Base-by-base conservation (phyloP, 805 yeast species). In the Candida parachauliodes region DNA sequence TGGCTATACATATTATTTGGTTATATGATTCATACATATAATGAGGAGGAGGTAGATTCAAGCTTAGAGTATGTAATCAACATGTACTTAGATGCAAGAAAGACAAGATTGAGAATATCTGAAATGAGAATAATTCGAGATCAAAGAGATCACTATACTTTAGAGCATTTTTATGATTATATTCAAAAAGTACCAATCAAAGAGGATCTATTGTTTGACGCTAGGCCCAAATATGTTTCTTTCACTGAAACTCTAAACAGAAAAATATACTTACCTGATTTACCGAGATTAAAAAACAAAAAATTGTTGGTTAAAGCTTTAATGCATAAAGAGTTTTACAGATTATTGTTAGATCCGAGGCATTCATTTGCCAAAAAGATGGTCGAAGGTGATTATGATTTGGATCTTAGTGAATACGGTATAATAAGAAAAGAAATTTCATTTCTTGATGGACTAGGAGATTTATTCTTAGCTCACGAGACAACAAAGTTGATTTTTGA, bases 361-460 rank as follows among this genome's bases (percentile, higher is more conserved):
- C 70, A 66, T 43, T 35, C 43, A 1, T 55, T 66, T 27, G 55
- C 55, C 6, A 31, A 42, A 7, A 30, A 39, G 5, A 49, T 66
- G 40, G 25, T 29, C 2, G 38, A 28, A 2, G 34, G 41, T 17
- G 55, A 48, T 10, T 52, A 50, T 17, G 48, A 46, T n/a, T 40
- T 55, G 20, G 46, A 52, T 26, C 42, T 43, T 12, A 48, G 44
- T 11, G 50, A 52, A 8, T 49, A 49, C 34, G 44, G 42, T 7
- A 48, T 60, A n/a, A 41, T 59, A 17, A 48, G 61, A 27, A 49
- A 59, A 42, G 69, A 65, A 35, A 50, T 64, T 24, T 62, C 67
- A 25, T 61, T 62, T 37, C 55, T 60, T 32, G 72, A 66, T 40
- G 72, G 72, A 1, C 51, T 66, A 33, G 72, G 72, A 1, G 72